Evolutionary conservation across 768 basidiomycete species (phyloP).

Genomic region (Paxillus involutus): DNA sequence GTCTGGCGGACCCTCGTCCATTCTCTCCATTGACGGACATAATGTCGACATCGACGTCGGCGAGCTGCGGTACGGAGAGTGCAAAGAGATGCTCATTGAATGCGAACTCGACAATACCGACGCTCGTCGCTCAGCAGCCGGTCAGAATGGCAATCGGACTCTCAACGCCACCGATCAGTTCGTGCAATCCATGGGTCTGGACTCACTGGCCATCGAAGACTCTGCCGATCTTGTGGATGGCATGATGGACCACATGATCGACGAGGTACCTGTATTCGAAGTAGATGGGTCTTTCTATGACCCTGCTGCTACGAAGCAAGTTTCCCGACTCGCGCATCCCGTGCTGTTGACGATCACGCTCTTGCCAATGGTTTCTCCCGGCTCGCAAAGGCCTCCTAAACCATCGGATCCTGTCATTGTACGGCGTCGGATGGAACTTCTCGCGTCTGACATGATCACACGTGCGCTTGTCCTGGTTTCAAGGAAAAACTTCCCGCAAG

Average conservation of each 20-base stretch:
- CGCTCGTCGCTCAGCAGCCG: conserved; percentile 15
- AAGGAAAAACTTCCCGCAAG: conserved; percentile 86
- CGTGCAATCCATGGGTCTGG: conserved; percentile 83
- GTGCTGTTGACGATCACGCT: conserved; percentile 94
- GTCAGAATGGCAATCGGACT: conserved; percentile 22
- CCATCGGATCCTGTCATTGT: conserved; percentile 88
- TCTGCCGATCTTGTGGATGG: conserved; percentile 74
- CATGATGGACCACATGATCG: conserved; percentile 96
- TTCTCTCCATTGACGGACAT: conserved; percentile 88
- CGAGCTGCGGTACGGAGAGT: conserved; percentile 94
- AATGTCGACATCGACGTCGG: conserved; percentile 95
- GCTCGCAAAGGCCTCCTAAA: conserved; percentile 35
- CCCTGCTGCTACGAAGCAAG: conserved; percentile 78
- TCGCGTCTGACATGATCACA: conserved; percentile 97
- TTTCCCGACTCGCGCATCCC: conserved; percentile 88
- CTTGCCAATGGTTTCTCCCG: conserved; percentile 49
- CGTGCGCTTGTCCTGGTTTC: conserved; percentile 90
- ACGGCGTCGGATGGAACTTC: conserved; percentile 92
- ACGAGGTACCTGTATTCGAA: conserved; percentile 95
- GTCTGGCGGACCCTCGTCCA: conserved; percentile 82
- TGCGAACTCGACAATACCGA: conserved; percentile 82
- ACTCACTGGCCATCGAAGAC: conserved; percentile 72
- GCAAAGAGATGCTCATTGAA: conserved; percentile 96
- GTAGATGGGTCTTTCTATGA: conserved; percentile 96
- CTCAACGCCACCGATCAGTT: conserved; percentile 88